phyloP scores from a whole-genome alignment of 2,329 filamentous ascomycete genomes.

The Rugonectria rugulosa region DNA sequence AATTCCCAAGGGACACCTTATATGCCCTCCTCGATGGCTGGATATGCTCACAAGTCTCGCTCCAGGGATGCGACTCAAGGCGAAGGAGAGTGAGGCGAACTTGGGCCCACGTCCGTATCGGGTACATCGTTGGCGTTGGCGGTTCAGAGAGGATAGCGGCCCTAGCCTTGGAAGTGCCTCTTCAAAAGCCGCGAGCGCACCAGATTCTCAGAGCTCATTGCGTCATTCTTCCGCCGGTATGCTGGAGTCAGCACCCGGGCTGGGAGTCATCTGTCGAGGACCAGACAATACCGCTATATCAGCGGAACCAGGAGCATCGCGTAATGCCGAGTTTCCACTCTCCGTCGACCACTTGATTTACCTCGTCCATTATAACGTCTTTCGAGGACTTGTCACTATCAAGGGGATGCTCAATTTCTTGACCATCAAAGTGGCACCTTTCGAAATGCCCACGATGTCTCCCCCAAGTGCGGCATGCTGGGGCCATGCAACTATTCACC shows the following conservation, averaged over 20 bases:
- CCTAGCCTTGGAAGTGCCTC: background rate
- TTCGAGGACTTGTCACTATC: slow-evolving; percentile 5
- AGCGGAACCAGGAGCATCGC: background rate
- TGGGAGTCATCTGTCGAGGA: background rate
- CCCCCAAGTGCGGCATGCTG: background rate
- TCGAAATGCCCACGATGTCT: background rate
- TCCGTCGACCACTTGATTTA: background rate
- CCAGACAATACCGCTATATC: no score
- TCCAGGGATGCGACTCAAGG: slow-evolving; percentile 15
- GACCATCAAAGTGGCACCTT: background rate
- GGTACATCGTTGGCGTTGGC: slow-evolving; percentile 26
- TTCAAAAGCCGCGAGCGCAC: background rate
- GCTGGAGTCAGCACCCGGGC: no score
- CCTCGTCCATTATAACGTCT: slow-evolving; percentile 3
- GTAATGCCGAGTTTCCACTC: background rate
- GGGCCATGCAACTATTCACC: background rate
- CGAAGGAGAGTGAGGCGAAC: background rate
- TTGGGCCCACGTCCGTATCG: slow-evolving; percentile 9
- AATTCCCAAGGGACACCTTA: background rate
- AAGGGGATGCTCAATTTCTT: background rate
- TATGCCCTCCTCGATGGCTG: background rate
- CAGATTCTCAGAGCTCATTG: background rate
- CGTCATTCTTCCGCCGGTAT: no score
- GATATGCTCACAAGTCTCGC: no score
- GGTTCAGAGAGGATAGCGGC: background rate